Conservation (phyloP, 495 filamentous ascomycete species). For the Talaromyces thailandensis region DNA sequence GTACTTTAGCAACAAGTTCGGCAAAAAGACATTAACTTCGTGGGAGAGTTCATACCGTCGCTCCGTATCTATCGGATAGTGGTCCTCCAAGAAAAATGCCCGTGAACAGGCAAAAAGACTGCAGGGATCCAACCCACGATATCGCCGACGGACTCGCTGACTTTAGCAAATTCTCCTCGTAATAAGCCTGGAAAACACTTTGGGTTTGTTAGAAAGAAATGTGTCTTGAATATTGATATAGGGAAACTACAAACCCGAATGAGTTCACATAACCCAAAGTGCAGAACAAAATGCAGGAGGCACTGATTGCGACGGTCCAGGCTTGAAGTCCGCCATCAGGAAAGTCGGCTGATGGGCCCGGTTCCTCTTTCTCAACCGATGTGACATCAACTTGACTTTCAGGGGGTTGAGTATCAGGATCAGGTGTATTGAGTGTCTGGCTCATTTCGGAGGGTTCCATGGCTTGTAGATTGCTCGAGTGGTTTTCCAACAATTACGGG, state of each 20-base stretch:
- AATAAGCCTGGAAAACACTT: slow-evolving; percentile 53
- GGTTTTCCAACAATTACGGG: background rate
- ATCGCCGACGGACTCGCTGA: slow-evolving; percentile 36
- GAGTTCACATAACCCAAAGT: slow-evolving; percentile 52
- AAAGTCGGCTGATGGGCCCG: background rate
- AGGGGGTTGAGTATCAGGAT: background rate
- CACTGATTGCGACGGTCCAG: slow-evolving; percentile 1
- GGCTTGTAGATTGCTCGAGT: background rate
- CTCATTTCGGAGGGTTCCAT: background rate
- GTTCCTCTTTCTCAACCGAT: background rate
- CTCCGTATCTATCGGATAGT: slow-evolving; percentile 30
- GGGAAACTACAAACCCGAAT: slow-evolving; percentile 33
- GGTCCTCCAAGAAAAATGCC: slow-evolving; percentile 21
- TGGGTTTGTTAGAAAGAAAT: background rate
- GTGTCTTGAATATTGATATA: background rate
- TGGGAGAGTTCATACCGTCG: slow-evolving; percentile 13
- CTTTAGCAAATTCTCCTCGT: slow-evolving; percentile 37
- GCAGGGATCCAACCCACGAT: slow-evolving; percentile 52
- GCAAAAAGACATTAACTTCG: background rate
- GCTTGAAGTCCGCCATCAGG: slow-evolving; percentile 5
- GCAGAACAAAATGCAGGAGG: slow-evolving; percentile 43
- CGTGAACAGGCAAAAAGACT: slow-evolving; percentile 28
- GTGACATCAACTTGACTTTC: background rate
- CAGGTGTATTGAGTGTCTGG: background rate
- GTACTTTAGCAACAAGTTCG: background rate